A percentile compares a stretch with the other conserved stretches of the same genome.
Conservation (phyloP, 768 basidiomycete species). For the Amanita exitialis region DNA sequence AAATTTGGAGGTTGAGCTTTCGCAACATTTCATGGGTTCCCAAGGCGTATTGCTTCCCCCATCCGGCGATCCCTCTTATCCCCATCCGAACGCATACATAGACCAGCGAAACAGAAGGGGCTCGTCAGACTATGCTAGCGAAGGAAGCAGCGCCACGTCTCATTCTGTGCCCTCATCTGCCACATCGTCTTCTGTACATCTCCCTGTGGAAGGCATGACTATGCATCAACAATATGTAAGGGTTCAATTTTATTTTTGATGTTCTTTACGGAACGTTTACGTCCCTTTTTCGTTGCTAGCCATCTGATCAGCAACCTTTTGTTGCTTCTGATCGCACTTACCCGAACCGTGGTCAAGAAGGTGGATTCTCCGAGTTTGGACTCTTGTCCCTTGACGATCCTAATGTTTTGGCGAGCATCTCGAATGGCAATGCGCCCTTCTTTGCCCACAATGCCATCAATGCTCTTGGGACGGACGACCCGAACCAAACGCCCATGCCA, state of each 20-base stretch:
- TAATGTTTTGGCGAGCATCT: constrained; percentile 51
- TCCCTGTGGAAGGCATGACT: constrained; percentile 23
- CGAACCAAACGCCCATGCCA: constrained; percentile 41
- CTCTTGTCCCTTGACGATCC: constrained; percentile 72
- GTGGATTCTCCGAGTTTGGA: constrained; percentile 56
- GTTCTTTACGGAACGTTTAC: constrained; percentile 17
- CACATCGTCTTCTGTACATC: constrained; percentile 39
- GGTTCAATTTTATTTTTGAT: constrained; percentile 10
- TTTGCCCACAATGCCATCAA: constrained; percentile 27
- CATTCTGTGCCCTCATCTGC: constrained; percentile 45
- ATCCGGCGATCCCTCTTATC: background rate
- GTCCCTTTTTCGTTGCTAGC: constrained; percentile 5
- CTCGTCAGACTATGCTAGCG: constrained; percentile 32
- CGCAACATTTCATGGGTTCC: constrained; percentile 7
- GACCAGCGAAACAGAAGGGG: constrained; percentile 15
- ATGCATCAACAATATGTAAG: constrained; percentile 3
- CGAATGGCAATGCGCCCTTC: constrained; percentile 52
- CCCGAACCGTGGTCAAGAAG: constrained; percentile 19
- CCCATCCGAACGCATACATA: constrained; percentile 4
- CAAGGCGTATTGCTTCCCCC: background rate
- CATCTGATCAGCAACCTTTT: constrained; percentile 1
- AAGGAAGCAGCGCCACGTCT: constrained; percentile 31
- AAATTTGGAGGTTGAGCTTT: constrained; percentile 7
- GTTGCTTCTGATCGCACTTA: constrained; percentile 2
- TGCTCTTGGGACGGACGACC: constrained; percentile 19